These are phyloP conservation scores for Melanopsichium pennsylvanicum DNA, from an alignment of 1,284 basidiomycete genomes.

Conservation along the genomic window DNA sequence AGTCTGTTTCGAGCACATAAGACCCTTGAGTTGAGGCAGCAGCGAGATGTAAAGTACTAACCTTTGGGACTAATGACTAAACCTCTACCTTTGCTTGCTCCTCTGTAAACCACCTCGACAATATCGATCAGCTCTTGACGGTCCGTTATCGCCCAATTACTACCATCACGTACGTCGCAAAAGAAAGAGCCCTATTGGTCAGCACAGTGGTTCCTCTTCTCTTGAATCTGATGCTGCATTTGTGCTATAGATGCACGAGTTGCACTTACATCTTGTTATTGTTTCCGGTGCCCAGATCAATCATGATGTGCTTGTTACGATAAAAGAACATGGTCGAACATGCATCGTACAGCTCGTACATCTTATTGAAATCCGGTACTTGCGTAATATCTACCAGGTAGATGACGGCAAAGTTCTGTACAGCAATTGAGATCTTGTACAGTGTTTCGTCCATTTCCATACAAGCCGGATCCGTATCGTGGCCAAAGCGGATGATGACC, in stretches of 20 bases:
- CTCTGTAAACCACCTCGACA: slow-evolving; percentile 96
- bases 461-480: slow-evolving; percentile 87
- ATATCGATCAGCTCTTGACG: slow-evolving; percentile 82
- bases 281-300: slow-evolving; percentile 98
- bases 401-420: slow-evolving; percentile 97
- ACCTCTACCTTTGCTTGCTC: slow-evolving; percentile 96
- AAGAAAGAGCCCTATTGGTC: no score
- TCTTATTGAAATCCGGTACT: slow-evolving; percentile 98
- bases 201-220: no score
- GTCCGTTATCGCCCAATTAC: slow-evolving; percentile 64
- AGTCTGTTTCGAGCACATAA: no score
- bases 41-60: no score
- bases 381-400: slow-evolving; percentile 95
- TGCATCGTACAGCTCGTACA: slow-evolving; percentile 67
- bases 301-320: slow-evolving; percentile 99
- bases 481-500: slow-evolving; percentile 93
- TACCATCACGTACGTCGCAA: no score
- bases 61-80: slow-evolving; percentile 96
- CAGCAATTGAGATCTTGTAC: slow-evolving; percentile 88
- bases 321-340: slow-evolving; percentile 61
- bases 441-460: slow-evolving; percentile 99
- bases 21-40: no score
- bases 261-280: slow-evolving; percentile 86
- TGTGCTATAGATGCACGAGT: no score
- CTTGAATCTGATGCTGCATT: no score